Conservation (phyloP, 306 rosid species). For the Prunus campanulata region DNA sequence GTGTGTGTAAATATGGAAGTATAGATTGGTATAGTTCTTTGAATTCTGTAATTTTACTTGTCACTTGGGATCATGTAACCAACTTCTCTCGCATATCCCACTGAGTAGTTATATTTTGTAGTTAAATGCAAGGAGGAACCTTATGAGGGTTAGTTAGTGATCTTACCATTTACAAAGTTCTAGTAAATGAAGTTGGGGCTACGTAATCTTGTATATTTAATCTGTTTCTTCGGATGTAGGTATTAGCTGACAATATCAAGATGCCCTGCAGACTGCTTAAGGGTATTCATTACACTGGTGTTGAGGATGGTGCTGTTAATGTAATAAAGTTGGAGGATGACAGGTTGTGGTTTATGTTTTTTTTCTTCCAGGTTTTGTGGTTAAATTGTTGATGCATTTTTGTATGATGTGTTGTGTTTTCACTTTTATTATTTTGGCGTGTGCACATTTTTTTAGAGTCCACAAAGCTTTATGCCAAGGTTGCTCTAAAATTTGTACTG, state of each 20-base stretch:
- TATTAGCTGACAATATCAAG: constrained; percentile 85
- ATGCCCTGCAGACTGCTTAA: constrained; percentile 98
- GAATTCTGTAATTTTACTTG: neutral
- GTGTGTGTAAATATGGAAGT: neutral
- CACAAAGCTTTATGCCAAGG: neutral
- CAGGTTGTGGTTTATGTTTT: constrained; percentile 54
- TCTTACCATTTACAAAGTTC: neutral
- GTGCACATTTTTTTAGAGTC: neutral
- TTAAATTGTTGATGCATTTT: neutral
- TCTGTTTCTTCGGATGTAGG: constrained; percentile 54
- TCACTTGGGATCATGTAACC: neutral
- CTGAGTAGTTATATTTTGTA: neutral
- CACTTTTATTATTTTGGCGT: neutral
- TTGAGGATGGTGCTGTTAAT: constrained; percentile 94
- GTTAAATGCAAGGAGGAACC: neutral
- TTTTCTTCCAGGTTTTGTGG: constrained; percentile 10
- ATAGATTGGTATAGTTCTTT: neutral
- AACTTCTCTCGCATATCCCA: neutral
- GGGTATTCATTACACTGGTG: constrained; percentile 97
- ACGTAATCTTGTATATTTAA: constrained; percentile 2
- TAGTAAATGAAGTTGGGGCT: constrained; percentile 11
- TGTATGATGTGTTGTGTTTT: neutral
- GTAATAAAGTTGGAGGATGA: constrained; percentile 92
- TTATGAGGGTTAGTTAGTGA: neutral
- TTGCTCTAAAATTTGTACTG: neutral